Conservation (phyloP, 305 asterid species). For the Euphrasia arctica region DNA sequence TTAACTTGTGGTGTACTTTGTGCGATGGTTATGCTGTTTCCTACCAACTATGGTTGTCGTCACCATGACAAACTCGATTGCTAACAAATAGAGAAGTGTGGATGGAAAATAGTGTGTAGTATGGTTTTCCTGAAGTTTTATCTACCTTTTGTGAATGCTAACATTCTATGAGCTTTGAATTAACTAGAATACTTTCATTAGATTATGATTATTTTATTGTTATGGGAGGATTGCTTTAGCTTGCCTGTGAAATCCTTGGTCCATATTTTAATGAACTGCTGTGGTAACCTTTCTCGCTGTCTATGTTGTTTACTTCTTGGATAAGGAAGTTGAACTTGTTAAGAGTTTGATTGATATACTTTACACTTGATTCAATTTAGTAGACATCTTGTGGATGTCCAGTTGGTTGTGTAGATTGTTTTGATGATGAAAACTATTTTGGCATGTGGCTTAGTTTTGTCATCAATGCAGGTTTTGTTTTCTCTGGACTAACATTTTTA, state of each 20-base stretch:
- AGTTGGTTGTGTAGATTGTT: constrained; percentile 22
- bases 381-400: constrained; percentile 21
- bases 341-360: constrained; percentile 17
- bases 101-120: constrained; percentile 19
- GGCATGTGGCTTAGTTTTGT: constrained; percentile 16
- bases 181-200: constrained; percentile 15
- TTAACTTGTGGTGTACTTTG: constrained; percentile 5
- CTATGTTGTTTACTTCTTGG: constrained; percentile 12
- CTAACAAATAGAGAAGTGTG: background rate
- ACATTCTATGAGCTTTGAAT: constrained; percentile 6
- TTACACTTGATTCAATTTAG: constrained; percentile 13
- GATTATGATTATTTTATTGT: constrained; percentile 13
- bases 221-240: constrained; percentile 19
- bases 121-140: constrained; percentile 13
- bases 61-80: background rate
- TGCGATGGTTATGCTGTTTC: background rate
- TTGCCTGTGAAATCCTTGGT: background rate
- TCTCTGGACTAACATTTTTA: constrained; percentile 17
- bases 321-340: constrained; percentile 14
- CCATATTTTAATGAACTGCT: constrained; percentile 1
- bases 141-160: constrained; percentile 17
- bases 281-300: constrained; percentile 14
- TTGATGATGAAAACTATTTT: constrained; percentile 18
- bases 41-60: constrained; percentile 4
- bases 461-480: constrained; percentile 18